Base-by-base conservation (phyloP, 2,329 filamentous ascomycete genomes). In the Phaeoacremonium minimum region DNA sequence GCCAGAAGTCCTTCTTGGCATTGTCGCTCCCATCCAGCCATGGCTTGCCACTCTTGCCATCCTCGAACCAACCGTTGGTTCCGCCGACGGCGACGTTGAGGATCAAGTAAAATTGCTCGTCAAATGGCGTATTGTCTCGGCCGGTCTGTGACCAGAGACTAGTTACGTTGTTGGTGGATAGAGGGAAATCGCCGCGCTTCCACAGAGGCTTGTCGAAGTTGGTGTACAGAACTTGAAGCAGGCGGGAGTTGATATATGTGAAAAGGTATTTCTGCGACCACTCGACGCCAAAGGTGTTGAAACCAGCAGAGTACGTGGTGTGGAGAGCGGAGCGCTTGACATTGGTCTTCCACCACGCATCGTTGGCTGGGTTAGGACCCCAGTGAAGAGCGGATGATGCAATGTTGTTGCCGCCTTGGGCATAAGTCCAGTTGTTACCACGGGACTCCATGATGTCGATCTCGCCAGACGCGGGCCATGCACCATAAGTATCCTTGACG, bases 221-320 rank as follows among this genome's bases (percentile, higher is more conserved):
- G 48, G 77, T 82, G 67, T 89, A 94, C 43, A 88, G 72, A 35
- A 91, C 85, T 57, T 91, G 86, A 18, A 89, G 69, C 15, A 94
- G 75, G 11, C 85, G 81, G 31, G 77, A 83, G 69, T 93, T 84
- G 66, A 94, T 73, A 56, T 89, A 94, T 16, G 85, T 90, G 66
- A 91, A 94, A 41, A 93, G 67, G 58, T 94, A 93, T 60, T 90
- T 91, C 49, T 91, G 76, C 35, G 80, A 88, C 87, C 87, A 94
- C 61, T 94, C 87, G 3, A 94, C 60, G 12, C 87, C 87, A 51
- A 81, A 94, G 0, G 76, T 87, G 65, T 94, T 85, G 66, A 80
- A 87, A 16, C 63, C 74, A 2, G 67, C 62, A 19, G 80, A 61
- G 58, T 83, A 94, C 2, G 84, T 87, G 5, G 82, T 86, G 64